Percentiles rank a stretch among this genome's conserved stretches.
Conservation (phyloP, 2,329 filamentous ascomycete genomes). For the Kalmusia sp. region DNA sequence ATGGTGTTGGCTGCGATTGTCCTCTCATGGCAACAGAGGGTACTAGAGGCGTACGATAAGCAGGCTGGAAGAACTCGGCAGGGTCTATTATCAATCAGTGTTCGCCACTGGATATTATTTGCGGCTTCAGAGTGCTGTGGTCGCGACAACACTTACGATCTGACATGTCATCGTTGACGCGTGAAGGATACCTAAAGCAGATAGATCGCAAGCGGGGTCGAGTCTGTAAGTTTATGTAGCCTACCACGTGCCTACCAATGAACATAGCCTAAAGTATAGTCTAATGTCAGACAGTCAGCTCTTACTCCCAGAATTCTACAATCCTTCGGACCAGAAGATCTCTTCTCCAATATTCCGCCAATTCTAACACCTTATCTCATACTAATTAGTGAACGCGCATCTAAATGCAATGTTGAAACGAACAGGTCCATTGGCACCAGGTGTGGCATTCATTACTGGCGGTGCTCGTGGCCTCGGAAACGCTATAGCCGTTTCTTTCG, state of each 20-base stretch:
- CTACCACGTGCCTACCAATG: too few species aligned
- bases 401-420: not conserved
- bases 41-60: too few species aligned
- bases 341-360: not conserved
- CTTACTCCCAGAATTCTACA: not conserved
- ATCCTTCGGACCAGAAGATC: not conserved
- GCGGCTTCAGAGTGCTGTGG: too few species aligned
- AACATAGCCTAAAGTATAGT: not conserved
- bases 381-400: not conserved
- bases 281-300: not conserved
- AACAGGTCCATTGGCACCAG: constrained; percentile 22
- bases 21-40: too few species aligned
- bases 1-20: too few species aligned
- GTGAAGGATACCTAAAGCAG: not conserved
- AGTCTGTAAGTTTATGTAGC: not conserved
- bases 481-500: constrained; percentile 25
- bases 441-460: constrained; percentile 26
- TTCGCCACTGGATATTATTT: too few species aligned
- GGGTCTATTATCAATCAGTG: too few species aligned
- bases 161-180: not conserved
- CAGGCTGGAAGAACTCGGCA: too few species aligned
- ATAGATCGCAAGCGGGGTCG: not conserved
- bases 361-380: not conserved
- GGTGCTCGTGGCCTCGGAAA: constrained; percentile 25
- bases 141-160: too few species aligned